phyloP scores from a whole-genome alignment of 768 basidiomycete species.

The Suillus brevipes region DNA sequence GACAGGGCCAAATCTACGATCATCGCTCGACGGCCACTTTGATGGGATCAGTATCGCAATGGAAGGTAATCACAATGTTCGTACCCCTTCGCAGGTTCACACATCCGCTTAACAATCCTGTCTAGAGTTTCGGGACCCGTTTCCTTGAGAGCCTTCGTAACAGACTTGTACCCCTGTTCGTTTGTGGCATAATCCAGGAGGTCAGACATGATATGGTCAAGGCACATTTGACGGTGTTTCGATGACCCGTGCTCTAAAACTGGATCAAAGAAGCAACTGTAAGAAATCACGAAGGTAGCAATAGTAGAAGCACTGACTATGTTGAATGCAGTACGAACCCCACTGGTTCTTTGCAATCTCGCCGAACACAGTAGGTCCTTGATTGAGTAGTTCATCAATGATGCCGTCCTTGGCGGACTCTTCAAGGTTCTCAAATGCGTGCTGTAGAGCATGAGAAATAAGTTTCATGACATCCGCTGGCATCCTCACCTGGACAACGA shows the following conservation, averaged over 20 bases:
- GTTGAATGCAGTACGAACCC: conserved; percentile 87
- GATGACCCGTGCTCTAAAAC: conserved; percentile 85
- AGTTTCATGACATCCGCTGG: not conserved
- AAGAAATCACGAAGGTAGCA: conserved; percentile 8
- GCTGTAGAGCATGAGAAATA: conserved; percentile 41
- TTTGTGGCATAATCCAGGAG: conserved; percentile 77
- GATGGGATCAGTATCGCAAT: conserved; percentile 22
- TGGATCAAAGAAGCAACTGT: conserved; percentile 26
- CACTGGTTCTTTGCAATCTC: conserved; percentile 86
- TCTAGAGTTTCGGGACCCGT: conserved; percentile 76
- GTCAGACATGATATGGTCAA: conserved; percentile 77
- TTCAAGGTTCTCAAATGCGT: conserved; percentile 85
- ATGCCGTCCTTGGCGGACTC: conserved; percentile 83
- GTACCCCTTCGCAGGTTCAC: conserved; percentile 82
- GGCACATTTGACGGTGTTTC: conserved; percentile 69
- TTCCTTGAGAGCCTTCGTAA: conserved; percentile 85
- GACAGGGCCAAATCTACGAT: conserved; percentile 85
- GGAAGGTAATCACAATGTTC: conserved; percentile 2
- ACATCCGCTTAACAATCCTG: conserved; percentile 77
- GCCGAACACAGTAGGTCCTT: conserved; percentile 63
- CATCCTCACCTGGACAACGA: conserved; percentile 73
- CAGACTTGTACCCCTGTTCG: conserved; percentile 86
- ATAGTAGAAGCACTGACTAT: conserved; percentile 53
- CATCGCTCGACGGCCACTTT: conserved; percentile 73
- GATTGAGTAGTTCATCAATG: conserved; percentile 78